Conservation (phyloP, 352 stramenopile genomes). For the Albugo candida region DNA sequence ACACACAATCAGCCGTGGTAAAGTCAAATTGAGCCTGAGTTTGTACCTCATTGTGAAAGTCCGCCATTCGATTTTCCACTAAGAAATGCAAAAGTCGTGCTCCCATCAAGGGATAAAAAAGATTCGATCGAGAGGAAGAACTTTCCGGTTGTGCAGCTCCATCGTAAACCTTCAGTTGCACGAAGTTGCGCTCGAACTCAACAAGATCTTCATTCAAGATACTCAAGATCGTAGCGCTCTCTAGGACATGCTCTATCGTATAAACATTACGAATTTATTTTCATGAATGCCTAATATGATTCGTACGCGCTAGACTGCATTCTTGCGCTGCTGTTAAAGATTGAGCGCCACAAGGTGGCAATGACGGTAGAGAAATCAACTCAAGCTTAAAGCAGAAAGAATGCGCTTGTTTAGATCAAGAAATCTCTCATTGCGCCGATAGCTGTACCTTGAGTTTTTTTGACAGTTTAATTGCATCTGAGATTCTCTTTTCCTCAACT, state of each 20-base stretch:
- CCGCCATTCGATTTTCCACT: slow-evolving; percentile 83
- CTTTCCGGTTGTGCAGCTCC: slow-evolving; percentile 19
- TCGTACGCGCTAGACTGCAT: slow-evolving; percentile 51
- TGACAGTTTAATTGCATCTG: slow-evolving; percentile 23
- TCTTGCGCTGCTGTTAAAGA: slow-evolving; percentile 42
- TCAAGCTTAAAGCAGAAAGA: slow-evolving; percentile 31
- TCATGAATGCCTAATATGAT: background rate
- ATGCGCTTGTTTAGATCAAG: background rate
- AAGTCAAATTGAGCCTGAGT: background rate
- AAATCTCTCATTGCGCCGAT: background rate
- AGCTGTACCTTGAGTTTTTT: slow-evolving; percentile 37
- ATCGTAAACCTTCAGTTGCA: slow-evolving; percentile 82
- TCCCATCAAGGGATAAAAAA: slow-evolving; percentile 76
- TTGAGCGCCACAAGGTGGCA: slow-evolving; percentile 39
- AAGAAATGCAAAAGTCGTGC: slow-evolving; percentile 79
- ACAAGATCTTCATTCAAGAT: slow-evolving; percentile 69
- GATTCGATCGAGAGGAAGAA: slow-evolving; percentile 21
- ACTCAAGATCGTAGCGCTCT: slow-evolving; percentile 78
- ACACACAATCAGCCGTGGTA: background rate
- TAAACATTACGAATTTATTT: background rate
- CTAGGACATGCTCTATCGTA: slow-evolving; percentile 52
- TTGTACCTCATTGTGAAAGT: slow-evolving; percentile 81
- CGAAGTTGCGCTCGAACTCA: slow-evolving; percentile 75
- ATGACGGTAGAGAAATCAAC: slow-evolving; percentile 60
- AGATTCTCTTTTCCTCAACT: slow-evolving; percentile 25